Conservation (phyloP, 1,284 basidiomycete species). For the Vanrija pseudolonga region DNA sequence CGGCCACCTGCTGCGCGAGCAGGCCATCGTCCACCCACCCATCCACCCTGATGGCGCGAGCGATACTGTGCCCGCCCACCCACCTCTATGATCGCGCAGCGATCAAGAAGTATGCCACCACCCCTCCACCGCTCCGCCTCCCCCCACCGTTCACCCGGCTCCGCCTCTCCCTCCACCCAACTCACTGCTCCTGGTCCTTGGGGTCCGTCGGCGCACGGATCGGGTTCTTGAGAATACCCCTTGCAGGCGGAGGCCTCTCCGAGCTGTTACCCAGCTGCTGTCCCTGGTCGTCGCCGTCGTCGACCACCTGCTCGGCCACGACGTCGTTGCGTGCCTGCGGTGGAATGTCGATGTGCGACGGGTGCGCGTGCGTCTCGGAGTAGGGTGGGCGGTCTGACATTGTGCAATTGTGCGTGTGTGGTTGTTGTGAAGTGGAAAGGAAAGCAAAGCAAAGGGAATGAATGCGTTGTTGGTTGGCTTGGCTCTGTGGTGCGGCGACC, state of each 20-base stretch:
- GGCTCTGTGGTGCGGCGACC: no score
- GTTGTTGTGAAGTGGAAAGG: neutral
- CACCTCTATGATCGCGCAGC: no score
- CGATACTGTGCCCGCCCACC: no score
- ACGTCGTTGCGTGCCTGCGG: neutral
- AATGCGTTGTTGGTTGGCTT: no score
- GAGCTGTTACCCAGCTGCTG: slow-evolving; percentile 18
- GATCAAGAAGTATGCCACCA: neutral
- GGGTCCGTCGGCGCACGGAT: slow-evolving; percentile 18
- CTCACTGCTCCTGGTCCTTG: slow-evolving; percentile 14
- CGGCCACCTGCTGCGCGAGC: no score
- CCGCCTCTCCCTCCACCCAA: neutral
- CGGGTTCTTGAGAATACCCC: slow-evolving; percentile 48
- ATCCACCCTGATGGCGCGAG: no score
- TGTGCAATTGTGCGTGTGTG: neutral
- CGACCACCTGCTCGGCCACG: neutral
- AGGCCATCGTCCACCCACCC: no score
- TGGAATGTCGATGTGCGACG: slow-evolving; percentile 39
- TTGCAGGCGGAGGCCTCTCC: slow-evolving; percentile 30
- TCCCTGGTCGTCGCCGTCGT: slow-evolving; percentile 15
- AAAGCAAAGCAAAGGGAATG: no score
- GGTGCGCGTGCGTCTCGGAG: slow-evolving; percentile 32
- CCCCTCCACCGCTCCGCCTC: neutral
- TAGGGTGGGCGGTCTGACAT: slow-evolving; percentile 17
- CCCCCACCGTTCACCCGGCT: neutral